Evolutionary conservation across 2,329 filamentous ascomycete species (phyloP).

Genomic region (Ophiosphaerella narmari): DNA sequence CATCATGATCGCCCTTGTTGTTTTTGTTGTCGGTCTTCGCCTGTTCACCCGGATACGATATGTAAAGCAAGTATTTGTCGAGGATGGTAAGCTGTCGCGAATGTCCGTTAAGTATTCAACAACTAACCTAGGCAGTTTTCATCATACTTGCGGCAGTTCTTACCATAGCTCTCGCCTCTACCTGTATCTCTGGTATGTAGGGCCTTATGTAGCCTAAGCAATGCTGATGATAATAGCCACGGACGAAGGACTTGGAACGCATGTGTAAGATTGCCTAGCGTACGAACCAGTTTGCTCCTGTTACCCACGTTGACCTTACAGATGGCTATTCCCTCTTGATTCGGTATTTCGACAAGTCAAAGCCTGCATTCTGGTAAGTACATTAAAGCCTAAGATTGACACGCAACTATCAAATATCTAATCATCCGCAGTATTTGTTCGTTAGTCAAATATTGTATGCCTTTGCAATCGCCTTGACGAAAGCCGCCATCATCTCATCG

Average conservation of each 20-base stretch:
- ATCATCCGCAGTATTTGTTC: constrained; percentile 24
- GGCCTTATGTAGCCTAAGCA: background rate
- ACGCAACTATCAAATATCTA: constrained; percentile 1
- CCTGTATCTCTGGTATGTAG: constrained; percentile 29
- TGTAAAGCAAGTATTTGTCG: constrained; percentile 27
- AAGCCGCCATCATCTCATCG: constrained; percentile 34
- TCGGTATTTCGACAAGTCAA: constrained; percentile 1
- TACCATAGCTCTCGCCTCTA: constrained; percentile 27
- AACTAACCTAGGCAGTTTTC: constrained; percentile 18
- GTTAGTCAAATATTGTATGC: constrained; percentile 33
- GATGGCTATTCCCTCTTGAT: background rate
- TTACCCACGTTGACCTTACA: constrained; percentile 7
- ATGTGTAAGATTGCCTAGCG: no score
- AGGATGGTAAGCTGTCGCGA: constrained; percentile 23
- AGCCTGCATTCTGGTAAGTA: constrained; percentile 1
- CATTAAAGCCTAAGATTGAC: no score
- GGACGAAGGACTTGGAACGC: constrained; percentile 21
- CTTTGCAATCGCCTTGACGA: constrained; percentile 32
- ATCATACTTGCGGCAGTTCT: constrained; percentile 28
- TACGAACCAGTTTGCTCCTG: no score
- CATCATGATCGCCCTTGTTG: constrained; percentile 25
- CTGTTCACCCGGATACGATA: constrained; percentile 25
- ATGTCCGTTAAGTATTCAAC: background rate
- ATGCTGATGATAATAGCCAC: constrained; percentile 18
- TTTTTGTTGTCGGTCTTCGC: constrained; percentile 23